Evolutionary conservation across 352 stramenopile species (phyloP), one percentile per base, ranked within the genome.

Genomic region (Phytopythium oedochilum): DNA sequence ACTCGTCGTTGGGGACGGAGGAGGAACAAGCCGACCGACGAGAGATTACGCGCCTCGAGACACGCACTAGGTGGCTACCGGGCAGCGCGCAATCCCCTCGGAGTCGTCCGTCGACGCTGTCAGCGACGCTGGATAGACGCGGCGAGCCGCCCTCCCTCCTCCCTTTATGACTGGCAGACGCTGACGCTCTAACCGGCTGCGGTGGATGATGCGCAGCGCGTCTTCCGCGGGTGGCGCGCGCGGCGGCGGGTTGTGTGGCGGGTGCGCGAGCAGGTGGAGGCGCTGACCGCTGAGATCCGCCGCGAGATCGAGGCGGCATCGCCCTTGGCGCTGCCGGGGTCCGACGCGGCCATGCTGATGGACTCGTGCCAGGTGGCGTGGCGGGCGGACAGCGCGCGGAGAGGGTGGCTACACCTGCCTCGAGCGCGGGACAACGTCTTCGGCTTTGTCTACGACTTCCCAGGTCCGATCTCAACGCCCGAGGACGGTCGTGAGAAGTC

Each of bases 171-270:
- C 29, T 34, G 10, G 29, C 29, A 10, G 10, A 10, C 5, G 29
- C 29, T 34, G 5, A 10, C 29, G 17, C 39, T 46, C 36, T 12
- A 18, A 43, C 4, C 14, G 36, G 14, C 39, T 20, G 14, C 39
- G 8, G 10, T 23, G 39, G 39, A 25, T 26, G n/a, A n/a, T n/a
- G n/a, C n/a, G 14, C 46, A 89, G 74, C 43, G 65, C 32, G 60
- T 45, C 28, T 87, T 84, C 57, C 79, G 79, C 12, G 79, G 76
- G 47, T 89, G 75, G 72, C 66, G 76, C 36, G 57, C 67, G 34
- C 74, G 76, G 18, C 46, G 43, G 32, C 68, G 74, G 38, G 54
- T 88, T 28, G 73, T 89, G 32, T 70, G 68, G 60, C 53, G 49
- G 39, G 76, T 89, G 44, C 68, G 74, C 12, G 39, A 61, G 18